Evolutionary conservation across 306 rosid species (phyloP), one percentile per base, ranked within the genome.

Genomic region (Cercis canadensis): DNA sequence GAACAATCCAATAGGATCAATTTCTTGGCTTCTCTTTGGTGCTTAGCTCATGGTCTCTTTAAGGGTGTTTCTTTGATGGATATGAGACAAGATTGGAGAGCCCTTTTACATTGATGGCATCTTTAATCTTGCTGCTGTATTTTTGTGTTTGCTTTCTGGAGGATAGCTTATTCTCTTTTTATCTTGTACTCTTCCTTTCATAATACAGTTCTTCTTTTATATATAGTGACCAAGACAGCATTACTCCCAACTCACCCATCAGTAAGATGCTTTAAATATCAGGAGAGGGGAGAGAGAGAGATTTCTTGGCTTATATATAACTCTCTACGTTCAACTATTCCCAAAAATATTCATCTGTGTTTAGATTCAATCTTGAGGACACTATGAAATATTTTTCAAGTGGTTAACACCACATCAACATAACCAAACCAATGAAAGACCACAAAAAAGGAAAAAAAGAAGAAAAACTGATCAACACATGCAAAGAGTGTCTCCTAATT

Each of bases 401-500:
- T 51, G 5, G n/a, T 18, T 31, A 32, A 67, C 21, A 40, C 24
- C 52, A 21, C 24, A 54, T 54, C 11, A 24, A 14, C 16, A 24
- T 9, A 9, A 54, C 24, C 18, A 59, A 11, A 43, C 58, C 34
- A 5, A 49, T 21, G 19, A 49, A 51, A 51, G 69, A 60, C 37
- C 8, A 11, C 43, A 10, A 19, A 45, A n/a, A n/a, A n/a, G n/a
- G 5, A 46, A 45, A 29, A 24, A 11, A n/a, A 67, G 49, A 39
- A 52, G 33, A n/a, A 21, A 32, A 14, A 39, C 40, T 39, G 29
- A 18, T 44, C 17, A 33, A 11, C 37, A 18, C 9, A 37, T 52
- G 55, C n/a, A 50, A 46, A 34, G 43, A 58, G 46, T 74, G 62
- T 41, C 17, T 55, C 40, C 44, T 8, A 67, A 59, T 33, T 60